Evolutionary conservation across 2,329 filamentous ascomycete genomes (phyloP).

Genomic region (Fusarium equiseti): DNA sequence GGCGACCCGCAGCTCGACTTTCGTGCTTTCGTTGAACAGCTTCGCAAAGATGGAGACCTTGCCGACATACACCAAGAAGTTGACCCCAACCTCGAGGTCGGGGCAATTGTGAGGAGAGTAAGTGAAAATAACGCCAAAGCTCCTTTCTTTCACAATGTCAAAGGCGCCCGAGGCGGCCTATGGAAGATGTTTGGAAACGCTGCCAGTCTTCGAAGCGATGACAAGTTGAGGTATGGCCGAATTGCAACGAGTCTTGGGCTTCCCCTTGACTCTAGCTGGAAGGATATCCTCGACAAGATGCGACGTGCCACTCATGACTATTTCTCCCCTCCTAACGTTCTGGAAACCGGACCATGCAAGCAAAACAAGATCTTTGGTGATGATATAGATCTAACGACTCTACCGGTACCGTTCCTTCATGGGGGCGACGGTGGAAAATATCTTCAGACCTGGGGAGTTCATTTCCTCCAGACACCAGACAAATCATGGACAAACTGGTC

Average conservation of each 20-base stretch:
- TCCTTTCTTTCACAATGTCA: conserved; percentile 64
- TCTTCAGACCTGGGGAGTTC: conserved; percentile 63
- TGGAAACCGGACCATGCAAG: conserved; percentile 21
- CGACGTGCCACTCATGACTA: neutral
- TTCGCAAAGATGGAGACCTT: conserved; percentile 55
- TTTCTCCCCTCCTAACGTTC: conserved; percentile 54
- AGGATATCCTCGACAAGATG: conserved; percentile 5
- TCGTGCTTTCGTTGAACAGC: conserved; percentile 20
- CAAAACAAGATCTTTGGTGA: conserved; percentile 14
- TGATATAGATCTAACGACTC: conserved; percentile 48
- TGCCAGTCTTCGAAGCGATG: conserved; percentile 47
- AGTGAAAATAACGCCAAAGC: conserved; percentile 60
- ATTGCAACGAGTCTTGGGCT: conserved; percentile 56
- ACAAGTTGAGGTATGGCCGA: conserved; percentile 54
- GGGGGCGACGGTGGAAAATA: conserved; percentile 62
- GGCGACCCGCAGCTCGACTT: conserved; percentile 22
- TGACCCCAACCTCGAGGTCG: conserved; percentile 60
- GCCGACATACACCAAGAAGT: conserved; percentile 57
- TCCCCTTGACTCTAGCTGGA: neutral
- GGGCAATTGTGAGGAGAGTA: conserved; percentile 60
- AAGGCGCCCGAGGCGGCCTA: conserved; percentile 56
- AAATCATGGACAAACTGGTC: conserved; percentile 63
- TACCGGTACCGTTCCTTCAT: conserved; percentile 59
- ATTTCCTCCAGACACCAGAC: conserved; percentile 59
- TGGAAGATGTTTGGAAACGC: conserved; percentile 63